Conservation (phyloP, 1,284 basidiomycete species). For the Apiotrichum laibachii region DNA sequence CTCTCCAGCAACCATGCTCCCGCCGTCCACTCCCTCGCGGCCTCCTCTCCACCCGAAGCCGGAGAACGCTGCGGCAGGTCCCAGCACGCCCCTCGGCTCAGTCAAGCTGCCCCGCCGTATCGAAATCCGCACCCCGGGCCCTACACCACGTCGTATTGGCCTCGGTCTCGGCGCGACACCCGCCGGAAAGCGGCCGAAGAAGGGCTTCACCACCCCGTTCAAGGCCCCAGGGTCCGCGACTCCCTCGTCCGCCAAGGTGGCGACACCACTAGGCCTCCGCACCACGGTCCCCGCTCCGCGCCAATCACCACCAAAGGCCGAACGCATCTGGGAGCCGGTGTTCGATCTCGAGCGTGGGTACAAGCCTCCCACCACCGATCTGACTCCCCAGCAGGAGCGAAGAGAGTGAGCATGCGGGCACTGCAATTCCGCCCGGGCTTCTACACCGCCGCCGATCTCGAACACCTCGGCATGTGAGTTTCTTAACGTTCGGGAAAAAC, state of each 20-base stretch:
- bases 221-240: conserved; percentile 20
- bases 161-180: conserved; percentile 44
- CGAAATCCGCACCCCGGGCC: conserved; percentile 31
- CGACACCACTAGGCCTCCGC: conserved; percentile 7
- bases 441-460: conserved; percentile 57
- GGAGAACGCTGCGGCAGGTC: conserved; percentile 23
- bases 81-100: neutral
- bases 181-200: conserved; percentile 13
- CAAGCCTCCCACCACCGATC: neutral
- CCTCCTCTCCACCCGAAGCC: conserved; percentile 30
- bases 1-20: neutral
- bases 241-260: neutral
- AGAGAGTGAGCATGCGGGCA: conserved; percentile 29
- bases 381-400: conserved; percentile 21
- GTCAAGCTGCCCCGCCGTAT: conserved; percentile 21
- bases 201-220: conserved; percentile 48
- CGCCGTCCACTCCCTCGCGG: conserved; percentile 23
- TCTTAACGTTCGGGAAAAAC: neutral
- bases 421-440: conserved; percentile 58
- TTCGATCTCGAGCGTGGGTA: conserved; percentile 46
- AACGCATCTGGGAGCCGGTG: conserved; percentile 24
- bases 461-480: conserved; percentile 63
- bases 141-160: conserved; percentile 39
- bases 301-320: conserved; percentile 1
- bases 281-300: neutral